Evolutionary conservation across 805 yeast genomes (phyloP), one percentile per base, ranked within the genome.

Genomic region (Lipomyces starkeyi): DNA sequence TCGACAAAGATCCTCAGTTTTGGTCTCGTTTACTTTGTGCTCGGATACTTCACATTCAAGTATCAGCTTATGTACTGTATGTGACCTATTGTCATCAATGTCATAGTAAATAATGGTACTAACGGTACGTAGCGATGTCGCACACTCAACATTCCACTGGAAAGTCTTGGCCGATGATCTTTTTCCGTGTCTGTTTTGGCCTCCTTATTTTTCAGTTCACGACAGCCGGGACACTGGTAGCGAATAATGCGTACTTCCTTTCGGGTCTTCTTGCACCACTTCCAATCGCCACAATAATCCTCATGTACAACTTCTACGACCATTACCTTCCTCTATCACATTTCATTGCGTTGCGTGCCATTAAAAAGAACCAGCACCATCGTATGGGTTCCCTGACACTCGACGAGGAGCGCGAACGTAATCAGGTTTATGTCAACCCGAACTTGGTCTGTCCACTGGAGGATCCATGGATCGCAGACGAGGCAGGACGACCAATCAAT

Each of bases 101-200:
- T 17, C 6, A n/a, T 43, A 1, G 9, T 43, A 3, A 3, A 43
- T 3, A n/a, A n/a, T 43, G 49, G 8, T 32, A 52, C 58, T 22
- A 25, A 17, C n/a, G 53, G 8, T 2, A 20, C 11, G 7, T 43
- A 65, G 66, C 97, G 0, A 89, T 95, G 81, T 93, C 92, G 40
- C 98, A 95, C 78, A 93, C 97, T 9, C 97, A 96, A 52, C 98
- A 95, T 79, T 93, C 97, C 0, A 95, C 97, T 0, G 99, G 98
- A 0, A 91, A 90, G 76, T 96, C 94, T 0, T 94, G 98, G 98
- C 97, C 97, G 0, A 81, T 93, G 60, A 88, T 94, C 1, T 90
- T 91, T 75, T 83, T 97, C 73, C 83, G 99, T 72, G 87, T 93
- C 0, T 86, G 91, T 64, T 76, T 92, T 66, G 98, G 98, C 0